Conservation (phyloP, 371 early-diverging fungal genomes). For the Mucor piriformis region DNA sequence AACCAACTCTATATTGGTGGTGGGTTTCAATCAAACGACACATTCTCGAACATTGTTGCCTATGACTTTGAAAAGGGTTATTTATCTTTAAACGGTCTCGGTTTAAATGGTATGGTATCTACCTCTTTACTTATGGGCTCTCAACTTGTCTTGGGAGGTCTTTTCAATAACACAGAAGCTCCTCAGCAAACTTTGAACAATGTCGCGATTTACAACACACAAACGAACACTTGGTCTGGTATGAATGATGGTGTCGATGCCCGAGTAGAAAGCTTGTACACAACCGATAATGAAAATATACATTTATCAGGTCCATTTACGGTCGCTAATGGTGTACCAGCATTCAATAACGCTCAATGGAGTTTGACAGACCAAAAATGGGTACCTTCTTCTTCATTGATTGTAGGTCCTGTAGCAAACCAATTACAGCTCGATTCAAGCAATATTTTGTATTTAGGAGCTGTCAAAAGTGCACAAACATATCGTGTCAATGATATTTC, state of each 20-base stretch:
- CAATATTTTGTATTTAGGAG: conserved; percentile 22
- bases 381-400: conserved; percentile 20
- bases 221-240: conserved; percentile 28
- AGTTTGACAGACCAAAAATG: conserved; percentile 17
- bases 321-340: conserved; percentile 3
- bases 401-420: conserved; percentile 23
- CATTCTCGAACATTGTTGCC: conserved; percentile 32
- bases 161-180: conserved; percentile 28
- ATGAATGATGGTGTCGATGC: conserved; percentile 38
- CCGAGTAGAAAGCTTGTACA: conserved; percentile 26
- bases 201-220: conserved; percentile 31
- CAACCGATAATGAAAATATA: conserved; percentile 23
- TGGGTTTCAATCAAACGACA: conserved; percentile 23
- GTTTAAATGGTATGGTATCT: conserved; percentile 36
- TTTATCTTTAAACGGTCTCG: conserved; percentile 21
- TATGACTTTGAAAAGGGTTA: conserved; percentile 27
- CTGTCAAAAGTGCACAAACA: conserved; percentile 35
- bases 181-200: conserved; percentile 20
- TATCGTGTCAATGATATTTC: conserved; percentile 30
- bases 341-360: conserved; percentile 33
- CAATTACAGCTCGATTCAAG: conserved; percentile 2
- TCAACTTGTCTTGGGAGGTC: conserved; percentile 36
- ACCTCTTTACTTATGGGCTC: conserved; percentile 19
- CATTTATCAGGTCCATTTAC: conserved; percentile 36
- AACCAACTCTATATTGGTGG: conserved; percentile 44